Conservation (phyloP, 2,329 filamentous ascomycete genomes). For the Claviceps digitariae region DNA sequence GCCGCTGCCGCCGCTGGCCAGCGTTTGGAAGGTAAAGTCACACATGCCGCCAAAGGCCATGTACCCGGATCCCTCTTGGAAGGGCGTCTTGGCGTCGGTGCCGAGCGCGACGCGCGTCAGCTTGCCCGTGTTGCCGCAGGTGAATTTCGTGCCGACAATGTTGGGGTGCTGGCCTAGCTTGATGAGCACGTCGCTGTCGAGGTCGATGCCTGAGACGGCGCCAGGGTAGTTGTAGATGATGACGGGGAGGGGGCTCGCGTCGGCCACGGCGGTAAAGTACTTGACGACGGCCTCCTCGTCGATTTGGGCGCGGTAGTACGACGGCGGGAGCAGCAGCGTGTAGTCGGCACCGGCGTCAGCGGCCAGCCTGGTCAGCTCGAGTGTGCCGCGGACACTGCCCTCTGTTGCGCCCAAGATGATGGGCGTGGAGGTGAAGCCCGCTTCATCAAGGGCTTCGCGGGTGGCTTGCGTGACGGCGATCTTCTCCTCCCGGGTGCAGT, state of each 20-base stretch:
- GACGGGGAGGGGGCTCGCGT: constrained; percentile 61
- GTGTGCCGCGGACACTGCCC: constrained; percentile 67
- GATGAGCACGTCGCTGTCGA: constrained; percentile 80
- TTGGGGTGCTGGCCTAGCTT: constrained; percentile 67
- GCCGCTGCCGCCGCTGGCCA: constrained; percentile 64
- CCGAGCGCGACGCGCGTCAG: constrained; percentile 67
- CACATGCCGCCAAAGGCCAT: constrained; percentile 82
- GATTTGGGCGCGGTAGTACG: constrained; percentile 68
- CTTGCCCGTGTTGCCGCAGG: constrained; percentile 82
- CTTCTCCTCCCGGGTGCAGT: constrained; percentile 69
- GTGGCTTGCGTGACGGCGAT: constrained; percentile 61
- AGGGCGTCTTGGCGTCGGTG: constrained; percentile 56
- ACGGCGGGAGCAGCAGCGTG: constrained; percentile 64
- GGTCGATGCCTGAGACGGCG: constrained; percentile 73
- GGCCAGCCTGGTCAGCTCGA: constrained; percentile 57
- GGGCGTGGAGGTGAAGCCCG: constrained; percentile 61
- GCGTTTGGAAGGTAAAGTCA: constrained; percentile 75
- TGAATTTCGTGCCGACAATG: constrained; percentile 83
- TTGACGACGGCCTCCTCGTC: constrained; percentile 60
- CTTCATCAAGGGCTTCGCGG: constrained; percentile 67
- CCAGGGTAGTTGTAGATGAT: constrained; percentile 88
- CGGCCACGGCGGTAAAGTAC: constrained; percentile 64
- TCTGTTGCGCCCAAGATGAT: constrained; percentile 75
- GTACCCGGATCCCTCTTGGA: constrained; percentile 48
- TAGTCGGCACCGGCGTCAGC: constrained; percentile 63